Evolutionary conservation across 208 protist species (phyloP).

Genomic region (Crithidia fasciculata): DNA sequence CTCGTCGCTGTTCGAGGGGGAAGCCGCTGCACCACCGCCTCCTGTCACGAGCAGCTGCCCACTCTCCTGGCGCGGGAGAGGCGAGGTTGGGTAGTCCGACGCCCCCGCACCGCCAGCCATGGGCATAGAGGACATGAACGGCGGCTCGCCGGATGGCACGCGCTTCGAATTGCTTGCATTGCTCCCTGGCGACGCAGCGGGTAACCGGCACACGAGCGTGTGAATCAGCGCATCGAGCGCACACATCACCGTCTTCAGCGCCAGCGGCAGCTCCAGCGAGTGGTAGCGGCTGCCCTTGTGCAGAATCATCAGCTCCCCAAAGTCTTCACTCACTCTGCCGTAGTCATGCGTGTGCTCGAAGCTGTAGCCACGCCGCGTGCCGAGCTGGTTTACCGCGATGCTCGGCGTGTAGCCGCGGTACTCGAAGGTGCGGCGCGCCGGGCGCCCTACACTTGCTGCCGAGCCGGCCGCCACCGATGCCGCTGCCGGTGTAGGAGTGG

Average conservation of each 20-base stretch:
- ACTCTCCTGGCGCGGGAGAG: constrained; percentile 20
- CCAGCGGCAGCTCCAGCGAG: constrained; percentile 39
- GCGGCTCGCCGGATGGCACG: constrained; percentile 7
- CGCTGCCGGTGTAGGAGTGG: not conserved
- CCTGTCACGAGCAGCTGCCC: not conserved
- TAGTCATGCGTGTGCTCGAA: constrained; percentile 78
- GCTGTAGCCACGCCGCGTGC: constrained; percentile 75
- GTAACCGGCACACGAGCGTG: constrained; percentile 16
- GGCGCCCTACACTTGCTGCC: not conserved
- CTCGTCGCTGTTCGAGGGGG: constrained; percentile 38
- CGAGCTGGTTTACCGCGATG: constrained; percentile 37
- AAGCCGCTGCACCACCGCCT: not conserved
- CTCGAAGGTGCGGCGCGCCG: constrained; percentile 18
- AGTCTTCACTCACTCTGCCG: constrained; percentile 52
- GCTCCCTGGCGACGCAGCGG: not conserved
- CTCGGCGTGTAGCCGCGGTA: constrained; percentile 29
- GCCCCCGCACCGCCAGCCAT: not conserved
- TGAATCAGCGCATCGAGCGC: constrained; percentile 47
- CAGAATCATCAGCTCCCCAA: constrained; percentile 36
- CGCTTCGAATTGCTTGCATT: not conserved
- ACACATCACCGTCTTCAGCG: constrained; percentile 48
- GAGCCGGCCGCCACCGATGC: not conserved
- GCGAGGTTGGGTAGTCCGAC: not conserved
- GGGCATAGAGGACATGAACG: not conserved
- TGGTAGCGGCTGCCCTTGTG: constrained; percentile 36